Percentiles rank a stretch among this genome's conserved stretches.
These are phyloP conservation scores for Macrotyloma uniflorum DNA, from an alignment of 306 rosid genomes.

Conservation along the genomic window DNA sequence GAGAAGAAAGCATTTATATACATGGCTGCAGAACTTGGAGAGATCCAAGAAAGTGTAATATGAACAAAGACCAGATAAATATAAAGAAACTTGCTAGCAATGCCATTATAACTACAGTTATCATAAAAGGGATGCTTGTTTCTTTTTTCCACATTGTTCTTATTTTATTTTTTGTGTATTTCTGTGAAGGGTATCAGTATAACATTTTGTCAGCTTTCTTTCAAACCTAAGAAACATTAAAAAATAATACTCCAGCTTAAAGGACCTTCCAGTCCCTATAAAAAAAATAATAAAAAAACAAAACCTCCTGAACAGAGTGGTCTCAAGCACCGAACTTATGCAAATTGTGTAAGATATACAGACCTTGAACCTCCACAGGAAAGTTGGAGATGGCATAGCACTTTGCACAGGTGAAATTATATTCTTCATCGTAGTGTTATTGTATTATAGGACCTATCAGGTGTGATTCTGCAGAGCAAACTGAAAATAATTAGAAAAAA, in stretches of 20 bases:
- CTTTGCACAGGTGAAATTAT: conserved; percentile 57
- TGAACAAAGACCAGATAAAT: conserved; percentile 12
- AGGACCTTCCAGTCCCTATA: background rate
- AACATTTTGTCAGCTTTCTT: background rate
- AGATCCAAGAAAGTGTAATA: conserved; percentile 5
- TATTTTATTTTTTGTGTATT: background rate
- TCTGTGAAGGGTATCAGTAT: background rate
- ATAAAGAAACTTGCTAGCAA: conserved; percentile 4
- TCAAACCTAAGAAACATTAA: background rate
- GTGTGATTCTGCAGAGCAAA: conserved; percentile 35
- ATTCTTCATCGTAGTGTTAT: conserved; percentile 60
- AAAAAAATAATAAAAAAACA: background rate
- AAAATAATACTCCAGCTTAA: background rate
- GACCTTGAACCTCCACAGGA: conserved; percentile 95
- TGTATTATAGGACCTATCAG: conserved; percentile 26
- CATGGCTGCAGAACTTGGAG: background rate
- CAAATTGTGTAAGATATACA: conserved; percentile 16
- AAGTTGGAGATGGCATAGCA: conserved; percentile 78
- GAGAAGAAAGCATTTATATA: background rate
- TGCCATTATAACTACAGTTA: conserved; percentile 1
- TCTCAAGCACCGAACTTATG: background rate
- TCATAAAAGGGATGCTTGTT: background rate
- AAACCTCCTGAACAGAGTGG: background rate
- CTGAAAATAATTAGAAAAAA: background rate
- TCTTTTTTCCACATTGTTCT: background rate